Percentiles rank a stretch among this genome's conserved stretches.
Evolutionary conservation across 2,329 filamentous ascomycete species (phyloP).

Genomic region (Chrysoporthe cubensis): DNA sequence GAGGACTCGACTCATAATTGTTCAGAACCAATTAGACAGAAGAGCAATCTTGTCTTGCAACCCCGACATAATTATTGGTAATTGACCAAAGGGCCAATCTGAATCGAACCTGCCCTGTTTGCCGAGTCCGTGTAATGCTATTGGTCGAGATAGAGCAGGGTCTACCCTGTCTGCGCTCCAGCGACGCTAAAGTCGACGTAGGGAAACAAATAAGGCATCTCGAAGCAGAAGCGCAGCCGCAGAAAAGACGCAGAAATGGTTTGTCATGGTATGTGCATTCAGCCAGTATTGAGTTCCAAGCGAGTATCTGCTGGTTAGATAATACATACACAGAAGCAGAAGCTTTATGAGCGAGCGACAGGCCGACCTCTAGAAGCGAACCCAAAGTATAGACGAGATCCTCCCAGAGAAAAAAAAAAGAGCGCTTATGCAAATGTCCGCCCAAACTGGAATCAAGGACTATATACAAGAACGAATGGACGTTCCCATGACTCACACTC

Average conservation of each 20-base stretch:
- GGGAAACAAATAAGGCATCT: background rate
- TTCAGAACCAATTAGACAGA: too few relatives aligned
- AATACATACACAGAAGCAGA: constrained; percentile 8
- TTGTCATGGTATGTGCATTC: background rate
- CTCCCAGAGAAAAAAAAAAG: background rate
- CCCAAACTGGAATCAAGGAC: background rate
- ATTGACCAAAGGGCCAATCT: background rate
- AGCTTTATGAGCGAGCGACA: background rate
- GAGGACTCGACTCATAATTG: too few relatives aligned
- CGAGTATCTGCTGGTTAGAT: constrained; percentile 5
- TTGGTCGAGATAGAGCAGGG: constrained; percentile 3
- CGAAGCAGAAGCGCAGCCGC: background rate
- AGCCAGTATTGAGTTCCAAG: background rate
- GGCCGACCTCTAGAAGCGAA: background rate
- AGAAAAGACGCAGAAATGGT: background rate
- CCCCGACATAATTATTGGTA: too few relatives aligned
- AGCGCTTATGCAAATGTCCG: background rate
- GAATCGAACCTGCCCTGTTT: background rate
- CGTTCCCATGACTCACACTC: background rate
- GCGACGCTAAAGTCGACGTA: too few relatives aligned
- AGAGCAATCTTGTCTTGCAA: too few relatives aligned
- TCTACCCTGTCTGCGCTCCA: background rate
- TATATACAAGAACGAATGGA: constrained; percentile 1
- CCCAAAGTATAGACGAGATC: background rate
- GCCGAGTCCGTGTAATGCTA: constrained; percentile 3